Evolutionary conservation across 176 grass and related monocot species (phyloP).

Genomic region (Ampelocalamus luodianensis): DNA sequence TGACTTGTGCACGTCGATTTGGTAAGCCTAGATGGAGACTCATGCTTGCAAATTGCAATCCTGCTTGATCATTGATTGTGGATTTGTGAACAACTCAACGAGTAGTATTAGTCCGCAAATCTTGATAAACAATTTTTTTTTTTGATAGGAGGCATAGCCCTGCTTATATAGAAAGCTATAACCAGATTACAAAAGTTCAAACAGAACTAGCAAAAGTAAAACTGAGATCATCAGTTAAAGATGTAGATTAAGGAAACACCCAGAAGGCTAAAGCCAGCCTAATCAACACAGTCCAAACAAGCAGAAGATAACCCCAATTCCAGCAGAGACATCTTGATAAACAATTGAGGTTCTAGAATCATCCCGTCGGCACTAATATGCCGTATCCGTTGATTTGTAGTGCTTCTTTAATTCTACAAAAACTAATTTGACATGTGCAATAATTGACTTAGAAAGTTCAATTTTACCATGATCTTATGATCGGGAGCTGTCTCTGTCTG

Average conservation of each 20-base stretch:
- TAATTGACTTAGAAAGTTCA: constrained; percentile 23
- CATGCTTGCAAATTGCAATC: constrained; percentile 9
- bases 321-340: constrained; percentile 23
- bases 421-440: neutral
- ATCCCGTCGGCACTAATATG: neutral
- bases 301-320: no score
- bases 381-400: neutral
- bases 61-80: neutral
- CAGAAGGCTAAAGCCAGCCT: no score
- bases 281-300: no score
- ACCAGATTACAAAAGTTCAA: no score
- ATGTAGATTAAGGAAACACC: no score
- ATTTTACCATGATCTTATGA: neutral
- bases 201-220: no score
- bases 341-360: neutral
- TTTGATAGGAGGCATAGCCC: no score
- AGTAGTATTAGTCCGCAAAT: neutral
- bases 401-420: neutral
- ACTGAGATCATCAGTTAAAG: no score
- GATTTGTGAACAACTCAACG: neutral
- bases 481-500: neutral
- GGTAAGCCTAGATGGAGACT: neutral
- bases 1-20: neutral
- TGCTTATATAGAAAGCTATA: no score
- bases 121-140: neutral